Evolutionary conservation across 306 rosid genomes (phyloP), one percentile per base, ranked within the genome.

Genomic region (Vachellia collinsii): DNA sequence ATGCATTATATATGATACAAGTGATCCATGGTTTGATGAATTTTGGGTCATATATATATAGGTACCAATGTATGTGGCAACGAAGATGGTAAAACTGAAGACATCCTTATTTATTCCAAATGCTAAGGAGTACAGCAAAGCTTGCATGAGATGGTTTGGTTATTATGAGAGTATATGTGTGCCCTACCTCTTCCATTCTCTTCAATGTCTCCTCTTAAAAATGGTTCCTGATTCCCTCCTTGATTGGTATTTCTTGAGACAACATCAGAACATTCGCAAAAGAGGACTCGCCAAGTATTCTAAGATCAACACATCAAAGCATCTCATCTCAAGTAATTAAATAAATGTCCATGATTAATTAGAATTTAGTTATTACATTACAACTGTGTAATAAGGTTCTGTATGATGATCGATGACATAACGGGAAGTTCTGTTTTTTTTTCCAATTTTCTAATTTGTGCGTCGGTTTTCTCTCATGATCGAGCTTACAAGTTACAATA

Each of bases 51-150:
- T 50, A 59, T 34, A 39, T 75, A 10, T 8, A 10, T n/a, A 91
- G 97, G 88, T 93, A 59, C 98, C 94, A 51, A 79, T 91, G 36
- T 90, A 81, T 46, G 97, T 93, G 19, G 86, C 94, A 23, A 93
- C 98, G 36, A 88, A 90, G 75, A 86, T 93, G 94, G 79, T 39
- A 47, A 77, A 59, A 81, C 81, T 25, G 91, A 89, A 64, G 46
- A 7, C 79, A 0, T 87, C 94, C 1, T n/a, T 86, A 51, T 91
- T 93, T 73, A 76, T 86, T 69, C 98, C 98, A 56, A 71, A 87
- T 47, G 90, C 34, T 56, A 87, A 39, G 74, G 77, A 11, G 34
- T 86, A 83, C 34, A 67, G 87, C 50, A 74, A 83, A 83, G 1
- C 36, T 22, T 50, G 89, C 78, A 68, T 50, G 36, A 80, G 78